Conservation (phyloP, 2,329 filamentous ascomycete species). For the Hymenotorrendiella dingleyae region DNA sequence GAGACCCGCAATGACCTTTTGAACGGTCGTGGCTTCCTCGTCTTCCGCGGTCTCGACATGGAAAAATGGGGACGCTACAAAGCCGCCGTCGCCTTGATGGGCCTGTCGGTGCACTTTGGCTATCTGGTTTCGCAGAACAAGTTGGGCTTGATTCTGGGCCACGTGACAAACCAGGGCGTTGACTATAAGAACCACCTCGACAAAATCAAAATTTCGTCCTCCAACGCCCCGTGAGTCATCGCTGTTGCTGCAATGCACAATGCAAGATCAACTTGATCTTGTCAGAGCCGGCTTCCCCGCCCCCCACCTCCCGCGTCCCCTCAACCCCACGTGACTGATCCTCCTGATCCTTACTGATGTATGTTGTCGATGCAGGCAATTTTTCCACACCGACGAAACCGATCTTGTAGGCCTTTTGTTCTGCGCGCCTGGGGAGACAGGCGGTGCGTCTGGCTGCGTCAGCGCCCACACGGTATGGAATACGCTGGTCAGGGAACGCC, state of each 20-base stretch:
- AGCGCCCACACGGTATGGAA: neutral
- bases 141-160: neutral
- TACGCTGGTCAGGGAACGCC: neutral
- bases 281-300: too few relatives aligned
- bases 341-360: neutral
- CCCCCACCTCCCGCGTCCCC: too few relatives aligned
- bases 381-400: neutral
- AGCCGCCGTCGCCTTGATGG: neutral
- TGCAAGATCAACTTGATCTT: too few relatives aligned
- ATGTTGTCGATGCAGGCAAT: neutral
- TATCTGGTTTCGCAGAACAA: slow-evolving; percentile 1
- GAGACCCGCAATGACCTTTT: neutral
- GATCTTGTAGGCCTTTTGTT: neutral
- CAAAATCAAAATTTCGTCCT: neutral
- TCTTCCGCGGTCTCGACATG: neutral
- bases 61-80: neutral
- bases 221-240: neutral
- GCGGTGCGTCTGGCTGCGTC: neutral
- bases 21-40: neutral
- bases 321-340: too few relatives aligned
- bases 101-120: neutral
- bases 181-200: slow-evolving; percentile 1
- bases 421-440: neutral
- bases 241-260: neutral
- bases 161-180: neutral